A percentile compares a stretch with the other conserved stretches of the same genome.
Evolutionary conservation across 1,284 basidiomycete genomes (phyloP).

Genomic region (Ganoderma boninense): DNA sequence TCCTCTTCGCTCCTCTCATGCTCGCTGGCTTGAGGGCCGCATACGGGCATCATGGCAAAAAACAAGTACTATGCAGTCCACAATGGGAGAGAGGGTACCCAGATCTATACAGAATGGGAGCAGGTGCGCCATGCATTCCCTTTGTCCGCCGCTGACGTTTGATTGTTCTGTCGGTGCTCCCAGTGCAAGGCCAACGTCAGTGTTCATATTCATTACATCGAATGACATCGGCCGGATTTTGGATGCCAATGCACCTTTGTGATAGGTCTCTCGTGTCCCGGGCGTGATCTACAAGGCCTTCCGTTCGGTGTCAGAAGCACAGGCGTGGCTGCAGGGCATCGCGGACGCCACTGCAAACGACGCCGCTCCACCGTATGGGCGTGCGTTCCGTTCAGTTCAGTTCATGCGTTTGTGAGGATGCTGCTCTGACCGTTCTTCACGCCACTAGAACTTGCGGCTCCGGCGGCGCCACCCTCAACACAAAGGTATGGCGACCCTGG

Average conservation of each 20-base stretch:
- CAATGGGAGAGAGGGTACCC: conserved; percentile 58
- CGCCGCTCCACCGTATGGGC: conserved; percentile 13
- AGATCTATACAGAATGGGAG: conserved; percentile 63
- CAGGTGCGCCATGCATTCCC: conserved; percentile 47
- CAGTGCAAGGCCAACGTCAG: conserved; percentile 25
- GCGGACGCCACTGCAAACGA: conserved; percentile 21
- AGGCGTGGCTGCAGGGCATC: conserved; percentile 28
- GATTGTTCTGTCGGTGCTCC: conserved; percentile 4
- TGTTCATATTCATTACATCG: neutral
- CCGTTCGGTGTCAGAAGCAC: conserved; percentile 21
- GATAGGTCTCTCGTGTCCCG: conserved; percentile 57
- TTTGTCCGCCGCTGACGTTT: neutral
- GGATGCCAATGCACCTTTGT: neutral
- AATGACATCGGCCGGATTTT: no score
- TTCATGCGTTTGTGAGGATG: no score
- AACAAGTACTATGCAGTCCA: conserved; percentile 66
- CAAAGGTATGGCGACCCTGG: conserved; percentile 3
- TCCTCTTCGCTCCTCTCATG: neutral
- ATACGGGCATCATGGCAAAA: conserved; percentile 6
- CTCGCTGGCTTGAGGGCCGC: neutral
- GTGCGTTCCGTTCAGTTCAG: neutral
- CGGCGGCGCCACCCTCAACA: neutral
- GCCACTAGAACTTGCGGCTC: neutral
- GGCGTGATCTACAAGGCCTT: conserved; percentile 60
- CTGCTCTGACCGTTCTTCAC: neutral